These are phyloP conservation scores for Hericium coralloides DNA, from an alignment of 768 basidiomycete genomes.

Conservation along the genomic window DNA sequence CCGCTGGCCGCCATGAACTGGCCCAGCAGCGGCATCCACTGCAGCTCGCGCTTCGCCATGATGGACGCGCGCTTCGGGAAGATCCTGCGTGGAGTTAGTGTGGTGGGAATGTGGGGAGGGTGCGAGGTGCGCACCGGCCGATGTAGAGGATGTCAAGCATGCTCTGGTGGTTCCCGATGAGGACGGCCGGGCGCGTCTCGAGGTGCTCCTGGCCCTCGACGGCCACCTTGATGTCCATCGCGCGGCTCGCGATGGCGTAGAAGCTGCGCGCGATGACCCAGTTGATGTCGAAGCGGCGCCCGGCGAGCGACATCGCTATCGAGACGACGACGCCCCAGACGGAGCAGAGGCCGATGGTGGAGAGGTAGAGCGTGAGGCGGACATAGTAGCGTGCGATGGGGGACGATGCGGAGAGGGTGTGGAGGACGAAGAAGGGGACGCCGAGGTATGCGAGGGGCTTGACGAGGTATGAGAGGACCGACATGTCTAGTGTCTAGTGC, in stretches of 20 bases:
- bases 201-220: constrained; percentile 87
- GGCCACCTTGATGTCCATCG: constrained; percentile 59
- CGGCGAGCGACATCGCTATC: constrained; percentile 54
- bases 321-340: constrained; percentile 65
- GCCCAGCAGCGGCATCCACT: constrained; percentile 75
- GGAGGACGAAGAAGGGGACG: constrained; percentile 58
- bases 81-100: constrained; percentile 35
- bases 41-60: constrained; percentile 88
- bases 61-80: constrained; percentile 80
- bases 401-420: constrained; percentile 46
- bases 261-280: constrained; percentile 77
- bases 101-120: constrained; percentile 4
- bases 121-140: constrained; percentile 45
- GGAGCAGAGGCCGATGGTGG: constrained; percentile 60
- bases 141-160: constrained; percentile 82
- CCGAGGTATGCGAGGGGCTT: constrained; percentile 73
- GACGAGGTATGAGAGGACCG: constrained; percentile 47
- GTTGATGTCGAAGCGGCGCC: constrained; percentile 73
- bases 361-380: constrained; percentile 62
- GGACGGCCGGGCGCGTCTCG: constrained; percentile 56
- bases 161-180: constrained; percentile 90
- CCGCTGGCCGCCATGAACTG: constrained; percentile 87
- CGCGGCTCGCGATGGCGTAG: constrained; percentile 54
- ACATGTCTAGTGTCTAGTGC: constrained; percentile 36
- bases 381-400: constrained; percentile 63